A percentile compares a stretch with the other conserved stretches of the same genome.
phyloP scores from a whole-genome alignment of 2,329 filamentous ascomycete species.

The Paracamarosporium sp. region DNA sequence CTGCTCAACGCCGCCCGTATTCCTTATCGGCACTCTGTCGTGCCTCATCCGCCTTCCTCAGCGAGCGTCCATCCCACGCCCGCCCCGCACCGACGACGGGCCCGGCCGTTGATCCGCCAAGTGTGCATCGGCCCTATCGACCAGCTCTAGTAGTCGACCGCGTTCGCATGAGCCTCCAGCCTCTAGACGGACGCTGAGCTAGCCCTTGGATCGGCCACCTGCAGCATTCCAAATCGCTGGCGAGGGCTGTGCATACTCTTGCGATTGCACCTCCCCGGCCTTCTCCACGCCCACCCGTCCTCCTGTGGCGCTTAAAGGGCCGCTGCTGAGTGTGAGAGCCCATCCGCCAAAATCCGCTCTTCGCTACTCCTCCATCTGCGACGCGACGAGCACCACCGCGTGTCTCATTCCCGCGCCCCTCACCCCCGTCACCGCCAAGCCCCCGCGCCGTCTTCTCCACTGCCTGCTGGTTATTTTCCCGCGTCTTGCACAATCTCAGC shows the following conservation, averaged over 20 bases:
- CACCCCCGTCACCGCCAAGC: neutral
- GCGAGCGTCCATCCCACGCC: neutral
- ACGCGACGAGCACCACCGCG: constrained; percentile 34
- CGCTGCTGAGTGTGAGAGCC: constrained; percentile 30
- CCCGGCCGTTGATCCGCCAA: neutral
- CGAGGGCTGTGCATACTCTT: constrained; percentile 29
- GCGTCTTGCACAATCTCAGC: neutral
- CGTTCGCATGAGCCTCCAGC: neutral
- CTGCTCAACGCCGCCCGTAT: neutral
- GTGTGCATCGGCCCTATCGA: neutral
- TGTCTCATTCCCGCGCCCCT: constrained; percentile 32
- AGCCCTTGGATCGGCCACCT: neutral
- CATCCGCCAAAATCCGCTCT: constrained; percentile 21
- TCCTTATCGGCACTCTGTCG: neutral
- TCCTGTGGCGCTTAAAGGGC: constrained; percentile 25
- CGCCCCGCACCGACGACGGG: neutral
- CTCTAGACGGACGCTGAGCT: neutral
- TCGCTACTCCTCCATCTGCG: constrained; percentile 28
- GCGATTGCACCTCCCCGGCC: neutral
- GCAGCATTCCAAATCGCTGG: constrained; percentile 39
- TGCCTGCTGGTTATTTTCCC: neutral
- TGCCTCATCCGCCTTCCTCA: neutral
- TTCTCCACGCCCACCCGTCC: constrained; percentile 14
- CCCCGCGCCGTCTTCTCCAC: neutral
- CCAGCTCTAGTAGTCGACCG: neutral